These are phyloP conservation scores for Solanum corneliomulleri DNA, from an alignment of 257 asterid genomes.

Conservation along the genomic window DNA sequence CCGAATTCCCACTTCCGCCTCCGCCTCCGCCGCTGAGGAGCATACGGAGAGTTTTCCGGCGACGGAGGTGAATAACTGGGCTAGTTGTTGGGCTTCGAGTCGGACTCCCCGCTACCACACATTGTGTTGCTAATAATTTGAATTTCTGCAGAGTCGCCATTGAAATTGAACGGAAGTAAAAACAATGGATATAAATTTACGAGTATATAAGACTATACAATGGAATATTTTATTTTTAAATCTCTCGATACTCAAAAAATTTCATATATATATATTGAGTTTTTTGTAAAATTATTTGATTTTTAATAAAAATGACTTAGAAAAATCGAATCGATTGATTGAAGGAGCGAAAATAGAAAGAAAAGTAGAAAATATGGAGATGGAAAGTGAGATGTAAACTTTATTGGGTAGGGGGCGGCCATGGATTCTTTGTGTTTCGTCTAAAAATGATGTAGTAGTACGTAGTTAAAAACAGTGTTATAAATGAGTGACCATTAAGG, in stretches of 20 bases:
- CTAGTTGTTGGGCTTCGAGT: conserved; percentile 76
- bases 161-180: neutral
- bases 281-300: neutral
- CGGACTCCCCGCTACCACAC: conserved; percentile 76
- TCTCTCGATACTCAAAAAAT: neutral
- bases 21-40: conserved; percentile 28
- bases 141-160: conserved; percentile 87
- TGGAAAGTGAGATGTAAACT: neutral
- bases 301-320: neutral
- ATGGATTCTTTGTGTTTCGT: neutral
- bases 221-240: neutral
- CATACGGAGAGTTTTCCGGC: conserved; percentile 78
- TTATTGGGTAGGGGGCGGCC: neutral
- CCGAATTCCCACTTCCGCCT: neutral
- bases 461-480: neutral
- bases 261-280: neutral
- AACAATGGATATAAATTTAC: too few relatives aligned
- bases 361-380: neutral
- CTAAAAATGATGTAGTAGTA: neutral
- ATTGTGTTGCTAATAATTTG: conserved; percentile 66
- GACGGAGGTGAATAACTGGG: conserved; percentile 86
- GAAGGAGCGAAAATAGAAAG: too few relatives aligned
- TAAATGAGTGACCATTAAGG: neutral
- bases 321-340: neutral
- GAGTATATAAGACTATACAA: neutral